A percentile compares a stretch with the other conserved stretches of the same genome.
Evolutionary conservation across 805 yeast species (phyloP).

Genomic region (Saturnispora quitensis): DNA sequence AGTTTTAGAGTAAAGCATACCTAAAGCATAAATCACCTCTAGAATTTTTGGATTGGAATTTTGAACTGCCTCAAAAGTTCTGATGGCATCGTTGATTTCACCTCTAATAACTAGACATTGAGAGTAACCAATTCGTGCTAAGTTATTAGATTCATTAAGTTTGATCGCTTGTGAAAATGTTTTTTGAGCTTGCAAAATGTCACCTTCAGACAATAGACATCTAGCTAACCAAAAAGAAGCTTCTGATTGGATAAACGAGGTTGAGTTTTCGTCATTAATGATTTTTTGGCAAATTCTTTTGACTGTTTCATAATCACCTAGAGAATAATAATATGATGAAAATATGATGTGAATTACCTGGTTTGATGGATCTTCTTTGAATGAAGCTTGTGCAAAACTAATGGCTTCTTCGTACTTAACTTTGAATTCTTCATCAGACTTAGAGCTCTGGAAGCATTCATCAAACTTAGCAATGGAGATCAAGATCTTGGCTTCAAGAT

Average conservation of each 20-base stretch:
- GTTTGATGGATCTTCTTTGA: slow-evolving; percentile 36
- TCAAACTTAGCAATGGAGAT: slow-evolving; percentile 63
- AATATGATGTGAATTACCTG: slow-evolving; percentile 57
- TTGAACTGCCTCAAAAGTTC: slow-evolving; percentile 70
- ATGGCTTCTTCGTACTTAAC: slow-evolving; percentile 52
- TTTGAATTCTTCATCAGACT: slow-evolving; percentile 54
- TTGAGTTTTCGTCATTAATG: slow-evolving; percentile 30
- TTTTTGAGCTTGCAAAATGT: slow-evolving; percentile 62
- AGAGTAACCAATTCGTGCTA: slow-evolving; percentile 76
- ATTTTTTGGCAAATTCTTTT: slow-evolving; percentile 47
- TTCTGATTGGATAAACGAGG: slow-evolving; percentile 43
- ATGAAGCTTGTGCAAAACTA: slow-evolving; percentile 34
- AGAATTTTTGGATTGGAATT: slow-evolving; percentile 57
- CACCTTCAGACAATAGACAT: slow-evolving; percentile 49
- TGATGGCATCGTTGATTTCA: slow-evolving; percentile 71
- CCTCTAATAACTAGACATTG: slow-evolving; percentile 73
- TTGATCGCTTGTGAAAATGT: slow-evolving; percentile 65
- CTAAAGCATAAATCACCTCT: slow-evolving; percentile 70
- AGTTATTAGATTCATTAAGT: slow-evolving; percentile 51
- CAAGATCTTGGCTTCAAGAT: slow-evolving; percentile 53
- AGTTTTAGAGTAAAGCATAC: slow-evolving; percentile 56
- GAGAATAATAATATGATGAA: slow-evolving; percentile 65
- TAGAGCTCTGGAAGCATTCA: slow-evolving; percentile 45
- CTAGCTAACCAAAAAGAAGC: slow-evolving; percentile 83
- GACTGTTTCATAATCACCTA: slow-evolving; percentile 49